phyloP scores from a whole-genome alignment of 352 stramenopile species.

The Stramenopiles sp. region DNA sequence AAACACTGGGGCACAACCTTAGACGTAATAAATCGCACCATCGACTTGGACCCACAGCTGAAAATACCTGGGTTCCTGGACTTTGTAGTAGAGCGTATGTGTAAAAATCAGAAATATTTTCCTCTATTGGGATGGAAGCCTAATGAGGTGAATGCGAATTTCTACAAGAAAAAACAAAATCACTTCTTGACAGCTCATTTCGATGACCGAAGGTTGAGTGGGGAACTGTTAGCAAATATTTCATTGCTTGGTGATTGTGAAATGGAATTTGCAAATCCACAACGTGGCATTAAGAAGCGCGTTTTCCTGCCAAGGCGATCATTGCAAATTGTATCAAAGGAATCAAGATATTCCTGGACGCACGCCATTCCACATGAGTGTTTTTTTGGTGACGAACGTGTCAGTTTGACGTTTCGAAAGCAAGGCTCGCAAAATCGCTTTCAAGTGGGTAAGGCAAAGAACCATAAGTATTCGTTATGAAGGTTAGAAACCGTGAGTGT shows the following conservation, averaged over 20 bases:
- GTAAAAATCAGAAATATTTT: neutral
- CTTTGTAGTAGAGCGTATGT: neutral
- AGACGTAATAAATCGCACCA: neutral
- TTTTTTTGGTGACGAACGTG: neutral
- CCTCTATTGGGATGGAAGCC: neutral
- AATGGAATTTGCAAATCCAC: neutral
- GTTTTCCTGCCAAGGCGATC: neutral
- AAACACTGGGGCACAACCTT: neutral
- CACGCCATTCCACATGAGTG: neutral
- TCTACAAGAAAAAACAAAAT: neutral
- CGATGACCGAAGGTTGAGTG: neutral
- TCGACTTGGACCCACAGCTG: neutral
- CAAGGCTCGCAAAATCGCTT: neutral
- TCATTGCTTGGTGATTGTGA: neutral
- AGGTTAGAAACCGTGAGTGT: no score
- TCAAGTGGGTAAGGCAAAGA: neutral
- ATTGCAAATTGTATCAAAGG: neutral
- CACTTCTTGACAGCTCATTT: neutral
- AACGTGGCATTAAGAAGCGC: neutral
- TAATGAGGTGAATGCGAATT: neutral
- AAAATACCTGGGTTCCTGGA: neutral
- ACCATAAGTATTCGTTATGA: no score
- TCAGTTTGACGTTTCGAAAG: neutral
- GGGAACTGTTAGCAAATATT: slow-evolving; percentile 1
- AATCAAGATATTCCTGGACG: neutral